Evolutionary conservation across 139 green algal genomes (phyloP).

Genomic region (Limnomonas spitsbergensis): DNA sequence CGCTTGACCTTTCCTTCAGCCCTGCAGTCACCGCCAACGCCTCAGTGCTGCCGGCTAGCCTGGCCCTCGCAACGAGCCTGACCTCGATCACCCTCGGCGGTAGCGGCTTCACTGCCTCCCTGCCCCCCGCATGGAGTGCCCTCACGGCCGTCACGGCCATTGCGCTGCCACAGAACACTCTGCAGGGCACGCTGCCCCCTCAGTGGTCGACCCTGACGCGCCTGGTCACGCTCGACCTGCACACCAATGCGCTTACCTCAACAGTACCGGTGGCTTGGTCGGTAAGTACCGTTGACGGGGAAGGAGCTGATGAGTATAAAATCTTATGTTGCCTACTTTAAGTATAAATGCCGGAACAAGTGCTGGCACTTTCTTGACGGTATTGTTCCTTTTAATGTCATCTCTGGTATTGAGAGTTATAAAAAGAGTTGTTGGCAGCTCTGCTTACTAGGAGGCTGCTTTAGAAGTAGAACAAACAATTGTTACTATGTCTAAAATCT

Average conservation of each 20-base stretch:
- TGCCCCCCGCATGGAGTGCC: slow-evolving; percentile 10
- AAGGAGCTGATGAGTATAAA: no score
- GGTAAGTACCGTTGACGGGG: no score
- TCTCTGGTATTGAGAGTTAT: no score
- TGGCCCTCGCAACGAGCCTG: neutral
- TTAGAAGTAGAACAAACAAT: no score
- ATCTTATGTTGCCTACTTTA: no score
- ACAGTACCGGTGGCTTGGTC: no score
- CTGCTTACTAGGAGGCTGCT: no score
- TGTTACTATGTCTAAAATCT: no score
- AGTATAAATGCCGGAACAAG: no score
- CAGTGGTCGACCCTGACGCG: neutral
- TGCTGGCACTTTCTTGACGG: no score
- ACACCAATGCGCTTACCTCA: slow-evolving; percentile 1
- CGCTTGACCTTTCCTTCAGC: neutral
- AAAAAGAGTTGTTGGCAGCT: no score
- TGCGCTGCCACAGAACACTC: neutral
- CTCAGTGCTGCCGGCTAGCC: neutral
- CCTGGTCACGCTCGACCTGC: neutral
- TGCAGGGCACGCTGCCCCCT: slow-evolving; percentile 1
- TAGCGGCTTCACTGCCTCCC: neutral
- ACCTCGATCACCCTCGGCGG: neutral
- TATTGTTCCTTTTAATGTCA: no score
- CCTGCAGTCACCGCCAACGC: neutral
- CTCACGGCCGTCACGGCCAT: slow-evolving; percentile 14